Percentiles rank a stretch among this genome's conserved stretches.
Evolutionary conservation across 805 yeast species (phyloP).

Genomic region (Candida pseudoglaebosa): DNA sequence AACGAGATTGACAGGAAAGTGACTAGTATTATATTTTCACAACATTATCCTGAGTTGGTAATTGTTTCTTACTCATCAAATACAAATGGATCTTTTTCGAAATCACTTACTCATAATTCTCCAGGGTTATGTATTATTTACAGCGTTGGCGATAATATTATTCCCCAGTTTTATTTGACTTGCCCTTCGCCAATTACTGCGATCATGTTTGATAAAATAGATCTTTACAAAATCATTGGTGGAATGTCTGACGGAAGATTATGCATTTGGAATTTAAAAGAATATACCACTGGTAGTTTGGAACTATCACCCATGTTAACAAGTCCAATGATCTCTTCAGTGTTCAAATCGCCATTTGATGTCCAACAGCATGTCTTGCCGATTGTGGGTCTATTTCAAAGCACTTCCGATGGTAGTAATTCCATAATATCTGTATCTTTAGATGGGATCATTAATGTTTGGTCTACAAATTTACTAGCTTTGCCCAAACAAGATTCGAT

Average conservation of each 20-base stretch:
- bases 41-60: conserved; percentile 21
- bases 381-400: conserved; percentile 21
- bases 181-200: conserved; percentile 37
- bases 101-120: conserved; percentile 3
- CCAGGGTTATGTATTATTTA: conserved; percentile 32
- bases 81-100: not conserved
- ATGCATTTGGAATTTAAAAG: conserved; percentile 46
- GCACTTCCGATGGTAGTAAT: conserved; percentile 17
- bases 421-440: conserved; percentile 17
- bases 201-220: conserved; percentile 37
- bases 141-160: conserved; percentile 18
- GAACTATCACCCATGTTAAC: conserved; percentile 6
- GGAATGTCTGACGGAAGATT: conserved; percentile 50
- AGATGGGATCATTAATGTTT: conserved; percentile 27
- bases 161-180: conserved; percentile 37
- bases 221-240: conserved; percentile 40
- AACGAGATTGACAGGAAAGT: conserved; percentile 1
- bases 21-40: not conserved
- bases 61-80: conserved; percentile 16
- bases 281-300: not conserved
- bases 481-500: conserved; percentile 21
- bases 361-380: conserved; percentile 16
- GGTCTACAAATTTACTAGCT: conserved; percentile 33
- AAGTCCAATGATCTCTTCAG: conserved; percentile 6
- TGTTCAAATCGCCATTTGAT: conserved; percentile 1